Evolutionary conservation across 371 early-diverging fungal genomes (phyloP), one percentile per base, ranked within the genome.

Genomic region (Actinomortierella wolfii): DNA sequence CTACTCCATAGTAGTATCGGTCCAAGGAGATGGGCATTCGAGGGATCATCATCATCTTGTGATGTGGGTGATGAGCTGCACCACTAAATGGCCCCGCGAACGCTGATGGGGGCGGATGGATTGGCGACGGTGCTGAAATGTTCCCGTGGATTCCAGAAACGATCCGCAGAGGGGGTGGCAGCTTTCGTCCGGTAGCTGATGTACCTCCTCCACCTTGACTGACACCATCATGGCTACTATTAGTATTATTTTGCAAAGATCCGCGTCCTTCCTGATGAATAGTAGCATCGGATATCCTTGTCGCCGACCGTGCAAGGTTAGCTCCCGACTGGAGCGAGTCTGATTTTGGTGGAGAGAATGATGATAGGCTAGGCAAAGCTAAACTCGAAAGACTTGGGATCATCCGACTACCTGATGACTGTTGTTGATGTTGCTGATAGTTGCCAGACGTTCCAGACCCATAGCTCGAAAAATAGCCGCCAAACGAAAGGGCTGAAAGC

Each of bases 1-100:
- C 83, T 1, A 68, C 68, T 1, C 54, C 54, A 46, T 75, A 80
- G 53, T 75, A 78, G 44, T 76, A 68, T 2, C 69, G 61, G 18
- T 79, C 80, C 34, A 81, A 45, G 0, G 56, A 39, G 3, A 56
- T 24, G 0, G 49, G 40, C 25, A 18, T 39, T 42, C 24, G 39
- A 18, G 18, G 54, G 43, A 21, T 39, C 23, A 21, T 24, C 43
- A 23, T 54, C 44, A 23, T 54, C 43, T 17, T 34, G 24, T 23
- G 43, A 39, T 34, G 57, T 28, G 18, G 48, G 24, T 47, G 24
- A 11, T 57, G 34, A 11, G 7, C 34, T 4, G 4, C 7, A 34
- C 34, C 34, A 34, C 34, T 11, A 34, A 34, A 34, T 34, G 34
- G 53, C 13, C 34, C 23, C 39, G 21, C 4, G 34, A 11, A 34